A percentile compares a stretch with the other conserved stretches of the same genome.
Evolutionary conservation across 495 filamentous ascomycete genomes (phyloP).

Genomic region (Aspergillus sclerotiicarbonarius): DNA sequence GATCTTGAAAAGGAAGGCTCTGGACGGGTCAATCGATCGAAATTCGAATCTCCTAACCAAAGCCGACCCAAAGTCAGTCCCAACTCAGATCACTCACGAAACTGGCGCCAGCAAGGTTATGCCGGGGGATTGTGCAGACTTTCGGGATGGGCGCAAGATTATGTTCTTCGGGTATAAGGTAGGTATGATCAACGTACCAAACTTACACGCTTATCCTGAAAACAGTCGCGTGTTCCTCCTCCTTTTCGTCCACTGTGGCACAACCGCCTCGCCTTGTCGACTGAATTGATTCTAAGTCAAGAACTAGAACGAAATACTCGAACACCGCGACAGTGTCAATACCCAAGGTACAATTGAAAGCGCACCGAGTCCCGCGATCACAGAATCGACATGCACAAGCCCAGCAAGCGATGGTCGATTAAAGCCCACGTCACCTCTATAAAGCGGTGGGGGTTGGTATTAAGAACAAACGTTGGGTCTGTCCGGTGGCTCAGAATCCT

Average conservation of each 20-base stretch:
- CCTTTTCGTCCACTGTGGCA: neutral
- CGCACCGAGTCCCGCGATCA: slow-evolving; percentile 6
- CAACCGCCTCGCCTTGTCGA: neutral
- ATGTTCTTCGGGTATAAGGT: neutral
- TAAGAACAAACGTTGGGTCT: slow-evolving; percentile 4
- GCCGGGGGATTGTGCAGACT: neutral
- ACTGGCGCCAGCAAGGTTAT: neutral
- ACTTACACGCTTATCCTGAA: neutral
- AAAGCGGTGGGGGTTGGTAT: slow-evolving; percentile 12
- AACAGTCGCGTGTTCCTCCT: neutral
- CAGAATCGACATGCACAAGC: slow-evolving; percentile 29
- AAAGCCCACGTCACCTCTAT: slow-evolving; percentile 9
- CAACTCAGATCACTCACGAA: neutral
- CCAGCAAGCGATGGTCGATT: slow-evolving; percentile 33
- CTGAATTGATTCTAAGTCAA: neutral
- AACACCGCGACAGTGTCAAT: neutral
- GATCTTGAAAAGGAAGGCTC: slow-evolving; percentile 7
- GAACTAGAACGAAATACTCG: neutral
- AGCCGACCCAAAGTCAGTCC: slow-evolving; percentile 2
- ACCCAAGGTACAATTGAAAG: neutral
- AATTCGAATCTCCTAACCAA: neutral
- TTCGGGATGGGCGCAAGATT: neutral
- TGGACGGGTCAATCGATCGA: neutral
- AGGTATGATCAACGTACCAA: slow-evolving; percentile 1
- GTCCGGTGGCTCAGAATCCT: neutral